phyloP scores from a whole-genome alignment of 2,329 filamentous ascomycete species.

The Aspergillus sp. region DNA sequence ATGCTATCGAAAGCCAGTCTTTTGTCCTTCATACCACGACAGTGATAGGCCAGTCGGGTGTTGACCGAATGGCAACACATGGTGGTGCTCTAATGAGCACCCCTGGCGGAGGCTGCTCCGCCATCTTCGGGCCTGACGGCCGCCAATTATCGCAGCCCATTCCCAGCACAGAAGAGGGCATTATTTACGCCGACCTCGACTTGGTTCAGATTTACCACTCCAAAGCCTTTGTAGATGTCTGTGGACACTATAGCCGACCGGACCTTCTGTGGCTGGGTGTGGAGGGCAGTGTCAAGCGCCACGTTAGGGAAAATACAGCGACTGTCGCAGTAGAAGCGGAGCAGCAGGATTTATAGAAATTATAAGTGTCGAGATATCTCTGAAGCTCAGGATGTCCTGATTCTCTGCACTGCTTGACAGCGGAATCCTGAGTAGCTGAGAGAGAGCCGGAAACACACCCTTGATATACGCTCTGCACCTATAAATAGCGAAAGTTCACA shows the following conservation, averaged over 20 bases:
- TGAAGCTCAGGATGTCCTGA: no score
- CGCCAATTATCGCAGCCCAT: conserved; percentile 45
- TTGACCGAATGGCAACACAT: conserved; percentile 47
- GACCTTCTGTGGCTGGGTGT: conserved; percentile 12
- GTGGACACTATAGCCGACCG: conserved; percentile 13
- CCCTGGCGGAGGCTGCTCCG: conserved; percentile 49
- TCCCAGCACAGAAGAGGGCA: conserved; percentile 44
- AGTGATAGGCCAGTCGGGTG: conserved; percentile 50
- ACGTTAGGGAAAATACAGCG: not conserved
- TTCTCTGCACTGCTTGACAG: no score
- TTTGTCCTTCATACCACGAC: conserved; percentile 59
- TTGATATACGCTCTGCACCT: no score
- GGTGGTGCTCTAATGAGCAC: conserved; percentile 42
- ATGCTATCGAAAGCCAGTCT: conserved; percentile 58
- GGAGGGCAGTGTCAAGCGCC: not conserved
- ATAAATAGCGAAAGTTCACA: no score
- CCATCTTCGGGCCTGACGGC: conserved; percentile 56
- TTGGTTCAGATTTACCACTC: conserved; percentile 44
- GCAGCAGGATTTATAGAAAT: not conserved
- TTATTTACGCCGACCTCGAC: conserved; percentile 54
- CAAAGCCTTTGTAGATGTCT: conserved; percentile 9
- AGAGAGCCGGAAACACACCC: no score
- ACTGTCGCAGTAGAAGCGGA: not conserved
- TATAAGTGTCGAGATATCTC: no score
- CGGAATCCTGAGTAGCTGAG: no score